A percentile compares a stretch with the other conserved stretches of the same genome.
Conservation (phyloP, 2,329 filamentous ascomycete genomes). For the Arthrobotrys sphaeroides region DNA sequence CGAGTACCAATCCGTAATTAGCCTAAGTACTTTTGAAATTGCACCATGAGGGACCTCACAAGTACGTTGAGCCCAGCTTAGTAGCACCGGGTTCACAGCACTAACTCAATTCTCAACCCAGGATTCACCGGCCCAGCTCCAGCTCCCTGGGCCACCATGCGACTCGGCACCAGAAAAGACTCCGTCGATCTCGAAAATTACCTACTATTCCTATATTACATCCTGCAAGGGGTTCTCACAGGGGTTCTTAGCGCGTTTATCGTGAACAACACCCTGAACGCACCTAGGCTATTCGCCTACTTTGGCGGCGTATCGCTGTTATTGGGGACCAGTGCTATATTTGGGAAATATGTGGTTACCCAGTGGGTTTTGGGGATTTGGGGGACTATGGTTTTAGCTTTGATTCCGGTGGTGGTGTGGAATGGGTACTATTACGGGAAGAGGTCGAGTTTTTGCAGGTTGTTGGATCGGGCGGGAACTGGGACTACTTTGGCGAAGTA, state of each 20-base stretch:
- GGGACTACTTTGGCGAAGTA: neutral
- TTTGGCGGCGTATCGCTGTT: constrained; percentile 17
- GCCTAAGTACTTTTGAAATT: no score
- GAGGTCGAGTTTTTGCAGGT: constrained; percentile 4
- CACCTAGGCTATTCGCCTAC: constrained; percentile 7
- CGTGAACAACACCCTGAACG: constrained; percentile 13
- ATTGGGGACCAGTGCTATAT: constrained; percentile 17
- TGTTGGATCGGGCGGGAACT: neutral
- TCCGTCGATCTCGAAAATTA: neutral
- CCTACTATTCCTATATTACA: constrained; percentile 20
- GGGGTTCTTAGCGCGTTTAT: neutral
- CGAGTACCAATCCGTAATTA: no score
- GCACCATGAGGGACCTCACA: neutral
- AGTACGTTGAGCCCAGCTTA: neutral
- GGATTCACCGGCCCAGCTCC: neutral
- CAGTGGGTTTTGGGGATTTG: constrained; percentile 24
- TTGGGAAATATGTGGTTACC: constrained; percentile 9
- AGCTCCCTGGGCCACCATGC: constrained; percentile 6
- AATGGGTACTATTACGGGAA: constrained; percentile 25
- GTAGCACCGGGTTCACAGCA: neutral
- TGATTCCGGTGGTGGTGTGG: constrained; percentile 5
- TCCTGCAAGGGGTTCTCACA: constrained; percentile 19
- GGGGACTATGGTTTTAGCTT: constrained; percentile 8
- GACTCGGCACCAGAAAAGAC: constrained; percentile 12
- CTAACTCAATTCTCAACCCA: neutral